phyloP scores from a whole-genome alignment of 2,329 filamentous ascomycete species.

The Pyrenochaeta sp. region DNA sequence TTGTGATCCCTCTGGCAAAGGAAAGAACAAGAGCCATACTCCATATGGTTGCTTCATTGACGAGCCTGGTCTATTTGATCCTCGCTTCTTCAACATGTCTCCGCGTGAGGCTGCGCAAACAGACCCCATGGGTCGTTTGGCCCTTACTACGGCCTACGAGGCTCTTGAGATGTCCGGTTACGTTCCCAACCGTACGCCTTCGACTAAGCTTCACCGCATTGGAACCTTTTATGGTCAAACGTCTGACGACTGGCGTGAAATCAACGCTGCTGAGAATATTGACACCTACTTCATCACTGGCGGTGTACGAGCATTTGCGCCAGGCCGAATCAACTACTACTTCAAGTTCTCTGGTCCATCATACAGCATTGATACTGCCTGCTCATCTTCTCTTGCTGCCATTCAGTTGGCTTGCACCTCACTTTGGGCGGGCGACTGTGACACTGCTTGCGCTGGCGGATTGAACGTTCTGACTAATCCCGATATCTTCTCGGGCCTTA shows the following conservation, averaged over 20 bases:
- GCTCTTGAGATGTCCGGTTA: slow-evolving; percentile 84
- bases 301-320: slow-evolving; percentile 68
- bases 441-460: slow-evolving; percentile 82
- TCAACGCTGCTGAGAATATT: slow-evolving; percentile 75
- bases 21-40: slow-evolving; percentile 78
- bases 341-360: slow-evolving; percentile 80
- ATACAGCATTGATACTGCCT: slow-evolving; percentile 79
- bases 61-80: slow-evolving; percentile 79
- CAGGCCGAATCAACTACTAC: slow-evolving; percentile 76
- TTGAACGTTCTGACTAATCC: slow-evolving; percentile 82
- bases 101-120: slow-evolving; percentile 81
- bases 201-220: slow-evolving; percentile 70
- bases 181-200: slow-evolving; percentile 74
- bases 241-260: slow-evolving; percentile 79
- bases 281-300: slow-evolving; percentile 74
- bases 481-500: slow-evolving; percentile 79
- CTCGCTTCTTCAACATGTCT: slow-evolving; percentile 89
- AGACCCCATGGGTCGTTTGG: slow-evolving; percentile 81
- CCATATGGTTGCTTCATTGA: slow-evolving; percentile 80
- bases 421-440: slow-evolving; percentile 78
- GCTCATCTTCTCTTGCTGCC: slow-evolving; percentile 76
- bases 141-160: slow-evolving; percentile 79
- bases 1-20: slow-evolving; percentile 75
- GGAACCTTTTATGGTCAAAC: slow-evolving; percentile 80
- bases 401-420: slow-evolving; percentile 77